phyloP scores from a whole-genome alignment of 2,329 filamentous ascomycete genomes.

The Metarhizium brunneum region DNA sequence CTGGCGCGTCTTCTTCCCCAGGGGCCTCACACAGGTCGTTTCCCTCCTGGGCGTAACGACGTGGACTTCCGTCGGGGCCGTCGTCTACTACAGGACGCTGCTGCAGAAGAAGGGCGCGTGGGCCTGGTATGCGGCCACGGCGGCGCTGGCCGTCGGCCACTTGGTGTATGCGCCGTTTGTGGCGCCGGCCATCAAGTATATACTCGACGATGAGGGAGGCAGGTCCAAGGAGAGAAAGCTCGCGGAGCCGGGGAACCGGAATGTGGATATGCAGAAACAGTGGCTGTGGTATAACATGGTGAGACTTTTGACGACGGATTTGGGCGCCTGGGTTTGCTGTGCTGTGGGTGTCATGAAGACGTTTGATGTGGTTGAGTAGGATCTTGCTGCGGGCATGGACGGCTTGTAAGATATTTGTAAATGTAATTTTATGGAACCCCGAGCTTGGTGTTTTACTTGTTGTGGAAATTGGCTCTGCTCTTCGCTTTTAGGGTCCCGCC shows the following conservation, averaged over 20 bases:
- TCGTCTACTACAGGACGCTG: conserved; percentile 13
- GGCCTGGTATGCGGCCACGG: conserved; percentile 23
- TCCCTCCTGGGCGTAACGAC: conserved; percentile 25
- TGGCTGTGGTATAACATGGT: conserved; percentile 23
- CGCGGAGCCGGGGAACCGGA: conserved; percentile 12
- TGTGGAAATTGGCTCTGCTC: too few relatives aligned
- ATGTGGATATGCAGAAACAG: conserved; percentile 18
- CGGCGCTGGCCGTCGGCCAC: conserved; percentile 21
- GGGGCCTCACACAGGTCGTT: conserved; percentile 23
- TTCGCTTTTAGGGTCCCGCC: too few relatives aligned
- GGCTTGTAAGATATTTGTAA: neutral
- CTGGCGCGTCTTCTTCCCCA: conserved; percentile 31
- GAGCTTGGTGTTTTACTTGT: too few relatives aligned
- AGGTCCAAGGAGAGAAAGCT: conserved; percentile 6
- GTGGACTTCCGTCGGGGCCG: conserved; percentile 16
- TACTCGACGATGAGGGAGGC: conserved; percentile 17
- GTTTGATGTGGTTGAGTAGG: neutral
- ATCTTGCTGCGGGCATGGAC: neutral
- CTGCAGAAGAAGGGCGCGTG: conserved; percentile 16
- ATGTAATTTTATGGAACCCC: too few relatives aligned
- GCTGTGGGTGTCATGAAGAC: conserved; percentile 13
- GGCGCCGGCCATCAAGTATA: conserved; percentile 19
- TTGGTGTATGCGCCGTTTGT: conserved; percentile 24
- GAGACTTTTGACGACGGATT: conserved; percentile 24
- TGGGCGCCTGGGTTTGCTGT: conserved; percentile 24